phyloP scores from a whole-genome alignment of 371 early-diverging fungal genomes.

The Lichtheimia ornata region DNA sequence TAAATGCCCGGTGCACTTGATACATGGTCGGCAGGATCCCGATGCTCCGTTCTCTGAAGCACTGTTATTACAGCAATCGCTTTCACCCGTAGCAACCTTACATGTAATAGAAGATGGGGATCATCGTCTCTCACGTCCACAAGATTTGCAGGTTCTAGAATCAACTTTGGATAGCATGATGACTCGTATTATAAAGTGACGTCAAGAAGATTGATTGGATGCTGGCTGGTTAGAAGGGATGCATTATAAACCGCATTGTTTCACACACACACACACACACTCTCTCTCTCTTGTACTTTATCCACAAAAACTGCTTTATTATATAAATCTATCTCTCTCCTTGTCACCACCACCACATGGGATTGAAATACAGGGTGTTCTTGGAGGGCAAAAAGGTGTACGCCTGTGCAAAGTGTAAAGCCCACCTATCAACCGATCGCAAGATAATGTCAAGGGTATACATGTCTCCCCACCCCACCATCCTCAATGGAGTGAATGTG shows the following conservation, averaged over 20 bases:
- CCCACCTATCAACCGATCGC: slow-evolving; percentile 70
- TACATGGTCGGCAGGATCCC: slow-evolving; percentile 37
- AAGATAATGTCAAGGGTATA: slow-evolving; percentile 69
- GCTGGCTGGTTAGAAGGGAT: no score
- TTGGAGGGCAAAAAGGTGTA: slow-evolving; percentile 57
- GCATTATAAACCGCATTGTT: no score
- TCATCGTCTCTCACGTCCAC: slow-evolving; percentile 39
- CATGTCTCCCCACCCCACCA: no score
- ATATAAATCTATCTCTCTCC: no score
- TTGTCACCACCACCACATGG: slow-evolving; percentile 36
- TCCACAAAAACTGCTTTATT: no score
- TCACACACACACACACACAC: no score
- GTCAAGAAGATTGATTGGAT: no score
- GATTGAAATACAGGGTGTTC: slow-evolving; percentile 59
- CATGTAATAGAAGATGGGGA: slow-evolving; percentile 36
- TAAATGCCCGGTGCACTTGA: slow-evolving; percentile 21
- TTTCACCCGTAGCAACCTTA: slow-evolving; percentile 4
- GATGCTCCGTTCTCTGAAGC: slow-evolving; percentile 24
- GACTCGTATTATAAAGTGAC: no score
- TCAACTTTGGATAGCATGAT: background rate
- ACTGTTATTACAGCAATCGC: background rate
- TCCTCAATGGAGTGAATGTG: background rate
- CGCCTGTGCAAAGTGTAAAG: slow-evolving; percentile 70
- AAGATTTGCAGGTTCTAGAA: slow-evolving; percentile 19
- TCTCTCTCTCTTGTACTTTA: no score